Evolutionary conservation across 140 eudicot genomes (phyloP).

Genomic region (Bidens hawaiensis): DNA sequence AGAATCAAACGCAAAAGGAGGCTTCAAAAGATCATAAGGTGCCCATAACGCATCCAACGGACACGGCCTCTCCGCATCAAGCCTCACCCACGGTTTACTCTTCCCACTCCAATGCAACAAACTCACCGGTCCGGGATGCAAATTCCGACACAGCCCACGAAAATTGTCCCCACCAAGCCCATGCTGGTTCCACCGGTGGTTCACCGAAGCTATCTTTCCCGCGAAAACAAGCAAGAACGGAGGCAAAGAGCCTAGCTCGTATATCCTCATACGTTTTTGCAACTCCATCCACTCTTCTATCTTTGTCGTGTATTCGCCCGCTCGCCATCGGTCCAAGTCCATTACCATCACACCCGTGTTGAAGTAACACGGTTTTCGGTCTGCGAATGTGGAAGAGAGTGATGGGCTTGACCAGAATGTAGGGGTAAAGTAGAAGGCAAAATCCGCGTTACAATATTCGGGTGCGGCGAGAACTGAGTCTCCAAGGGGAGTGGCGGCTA

Average conservation of each 20-base stretch:
- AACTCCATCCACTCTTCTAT: conserved; percentile 70
- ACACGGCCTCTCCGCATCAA: conserved; percentile 49
- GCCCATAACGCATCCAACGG: conserved; percentile 62
- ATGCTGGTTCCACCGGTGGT: conserved; percentile 64
- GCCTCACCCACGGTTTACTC: conserved; percentile 45
- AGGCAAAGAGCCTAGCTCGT: conserved; percentile 43
- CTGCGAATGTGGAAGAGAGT: conserved; percentile 29
- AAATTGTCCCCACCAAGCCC: conserved; percentile 59
- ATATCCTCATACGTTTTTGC: conserved; percentile 49
- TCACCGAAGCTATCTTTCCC: conserved; percentile 44
- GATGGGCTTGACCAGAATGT: conserved; percentile 58
- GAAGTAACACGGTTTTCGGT: conserved; percentile 45
- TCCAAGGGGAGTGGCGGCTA: conserved; percentile 41
- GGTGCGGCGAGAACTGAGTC: conserved; percentile 52
- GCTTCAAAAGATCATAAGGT: conserved; percentile 50
- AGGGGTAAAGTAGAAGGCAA: conserved; percentile 44
- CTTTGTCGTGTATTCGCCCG: conserved; percentile 39
- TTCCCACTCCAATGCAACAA: conserved; percentile 51
- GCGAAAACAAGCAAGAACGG: conserved; percentile 43
- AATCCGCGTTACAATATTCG: conserved; percentile 50
- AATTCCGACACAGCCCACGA: conserved; percentile 49
- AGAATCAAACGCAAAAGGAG: conserved; percentile 36
- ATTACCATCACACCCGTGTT: conserved; percentile 60
- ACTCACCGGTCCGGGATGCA: conserved; percentile 63
- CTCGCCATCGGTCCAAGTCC: conserved; percentile 46